These are phyloP conservation scores for Syzygium jambos DNA, from an alignment of 345 rosid species.

Conservation along the genomic window DNA sequence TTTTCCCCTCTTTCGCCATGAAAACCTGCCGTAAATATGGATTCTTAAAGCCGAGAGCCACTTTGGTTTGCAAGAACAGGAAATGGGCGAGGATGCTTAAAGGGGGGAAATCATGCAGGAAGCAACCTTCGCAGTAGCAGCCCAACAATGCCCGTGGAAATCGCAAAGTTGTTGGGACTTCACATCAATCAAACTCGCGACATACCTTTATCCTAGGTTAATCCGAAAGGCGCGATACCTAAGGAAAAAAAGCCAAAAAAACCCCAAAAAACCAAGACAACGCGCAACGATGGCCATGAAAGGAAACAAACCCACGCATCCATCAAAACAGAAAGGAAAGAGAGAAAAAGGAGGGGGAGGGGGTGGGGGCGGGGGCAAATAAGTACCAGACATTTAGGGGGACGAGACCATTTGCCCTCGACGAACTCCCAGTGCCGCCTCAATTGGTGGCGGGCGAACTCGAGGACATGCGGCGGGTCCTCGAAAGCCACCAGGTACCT, in stretches of 20 bases:
- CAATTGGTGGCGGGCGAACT: neutral
- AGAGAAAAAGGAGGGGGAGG: neutral
- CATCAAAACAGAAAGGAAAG: neutral
- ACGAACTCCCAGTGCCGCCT: conserved; percentile 1
- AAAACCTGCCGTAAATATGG: neutral
- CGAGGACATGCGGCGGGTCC: conserved; percentile 1
- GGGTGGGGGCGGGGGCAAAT: too few relatives aligned
- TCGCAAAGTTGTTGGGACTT: neutral
- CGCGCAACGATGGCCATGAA: neutral
- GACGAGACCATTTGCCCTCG: neutral
- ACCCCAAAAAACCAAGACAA: neutral
- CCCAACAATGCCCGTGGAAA: neutral
- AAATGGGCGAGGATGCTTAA: neutral
- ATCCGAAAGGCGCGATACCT: neutral
- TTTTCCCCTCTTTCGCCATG: neutral
- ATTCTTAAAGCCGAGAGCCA: neutral
- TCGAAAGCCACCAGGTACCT: neutral
- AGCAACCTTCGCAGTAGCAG: neutral
- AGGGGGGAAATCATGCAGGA: neutral
- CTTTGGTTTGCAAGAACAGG: neutral
- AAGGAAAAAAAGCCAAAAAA: neutral
- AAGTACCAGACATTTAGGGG: neutral
- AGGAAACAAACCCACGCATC: neutral
- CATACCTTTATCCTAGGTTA: neutral
- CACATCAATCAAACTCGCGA: neutral